phyloP scores from a whole-genome alignment of 75 land plant genomes.

The Selaginella tamariscina region DNA sequence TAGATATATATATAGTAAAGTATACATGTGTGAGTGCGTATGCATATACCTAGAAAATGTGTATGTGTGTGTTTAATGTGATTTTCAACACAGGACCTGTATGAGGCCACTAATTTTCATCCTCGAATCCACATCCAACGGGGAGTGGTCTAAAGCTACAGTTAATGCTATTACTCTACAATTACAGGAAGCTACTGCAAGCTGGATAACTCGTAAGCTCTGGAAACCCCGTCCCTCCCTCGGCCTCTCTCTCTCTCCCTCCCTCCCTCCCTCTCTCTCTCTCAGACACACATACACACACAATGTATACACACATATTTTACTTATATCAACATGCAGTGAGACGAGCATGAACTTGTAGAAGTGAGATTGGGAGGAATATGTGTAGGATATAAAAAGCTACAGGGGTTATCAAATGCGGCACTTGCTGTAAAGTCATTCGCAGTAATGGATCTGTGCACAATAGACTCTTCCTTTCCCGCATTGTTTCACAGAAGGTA shows the following conservation, averaged over 20 bases:
- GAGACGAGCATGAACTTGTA: no score
- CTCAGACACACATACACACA: no score
- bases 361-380: not conserved
- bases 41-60: not conserved
- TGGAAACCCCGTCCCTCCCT: no score
- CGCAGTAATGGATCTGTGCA: not conserved
- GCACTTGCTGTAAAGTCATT: not conserved
- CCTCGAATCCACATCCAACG: constrained; percentile 26
- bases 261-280: no score
- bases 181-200: constrained; percentile 31
- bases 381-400: not conserved
- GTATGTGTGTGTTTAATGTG: not conserved
- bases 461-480: not conserved
- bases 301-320: no score
- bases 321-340: no score
- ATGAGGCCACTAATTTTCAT: constrained; percentile 68
- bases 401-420: not conserved
- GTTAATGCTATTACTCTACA: constrained; percentile 33
- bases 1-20: not conserved
- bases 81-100: constrained; percentile 52
- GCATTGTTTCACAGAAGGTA: no score
- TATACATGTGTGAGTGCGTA: not conserved
- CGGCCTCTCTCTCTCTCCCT: no score
- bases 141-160: constrained; percentile 28
- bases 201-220: constrained; percentile 42